Conservation (phyloP, 2,329 filamentous ascomycete genomes). For the Raffaelea arxii region DNA sequence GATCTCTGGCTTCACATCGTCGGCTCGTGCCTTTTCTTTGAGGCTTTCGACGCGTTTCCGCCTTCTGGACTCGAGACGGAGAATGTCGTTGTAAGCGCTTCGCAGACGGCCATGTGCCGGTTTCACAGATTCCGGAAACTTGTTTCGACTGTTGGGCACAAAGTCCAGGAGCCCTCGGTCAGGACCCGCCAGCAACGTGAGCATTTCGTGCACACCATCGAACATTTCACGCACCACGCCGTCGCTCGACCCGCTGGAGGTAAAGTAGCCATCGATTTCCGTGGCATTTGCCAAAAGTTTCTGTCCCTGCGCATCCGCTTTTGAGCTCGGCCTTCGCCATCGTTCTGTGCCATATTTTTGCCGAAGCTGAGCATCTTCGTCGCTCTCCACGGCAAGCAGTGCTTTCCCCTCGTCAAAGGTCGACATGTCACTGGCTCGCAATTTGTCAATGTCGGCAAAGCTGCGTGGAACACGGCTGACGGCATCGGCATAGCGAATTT, state of each 20-base stretch:
- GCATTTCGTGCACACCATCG: slow-evolving; percentile 60
- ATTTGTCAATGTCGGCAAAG: slow-evolving; percentile 80
- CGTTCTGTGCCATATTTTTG: slow-evolving; percentile 77
- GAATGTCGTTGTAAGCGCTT: slow-evolving; percentile 74
- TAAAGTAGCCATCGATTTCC: slow-evolving; percentile 83
- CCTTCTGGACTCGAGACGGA: slow-evolving; percentile 70
- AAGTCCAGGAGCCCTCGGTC: slow-evolving; percentile 78
- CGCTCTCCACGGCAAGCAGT: slow-evolving; percentile 66
- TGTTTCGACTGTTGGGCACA: slow-evolving; percentile 75
- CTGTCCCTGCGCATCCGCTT: slow-evolving; percentile 51
- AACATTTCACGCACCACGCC: slow-evolving; percentile 66
- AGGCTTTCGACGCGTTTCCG: slow-evolving; percentile 71
- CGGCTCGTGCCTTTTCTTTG: slow-evolving; percentile 67
- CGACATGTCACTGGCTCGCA: slow-evolving; percentile 69
- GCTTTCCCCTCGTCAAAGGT: slow-evolving; percentile 78
- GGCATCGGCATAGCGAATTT: slow-evolving; percentile 84
- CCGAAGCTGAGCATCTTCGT: slow-evolving; percentile 70
- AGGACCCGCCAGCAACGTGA: slow-evolving; percentile 67
- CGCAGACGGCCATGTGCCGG: slow-evolving; percentile 68
- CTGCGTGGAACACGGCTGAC: slow-evolving; percentile 66
- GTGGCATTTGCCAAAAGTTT: slow-evolving; percentile 66
- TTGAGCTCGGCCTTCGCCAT: slow-evolving; percentile 65
- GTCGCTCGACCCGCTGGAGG: slow-evolving; percentile 47
- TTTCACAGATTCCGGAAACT: slow-evolving; percentile 73
- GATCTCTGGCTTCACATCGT: slow-evolving; percentile 83